A percentile compares a stretch with the other conserved stretches of the same genome.
Conservation (phyloP, 2,329 filamentous ascomycete genomes). For the Hansfordia pulvinata region DNA sequence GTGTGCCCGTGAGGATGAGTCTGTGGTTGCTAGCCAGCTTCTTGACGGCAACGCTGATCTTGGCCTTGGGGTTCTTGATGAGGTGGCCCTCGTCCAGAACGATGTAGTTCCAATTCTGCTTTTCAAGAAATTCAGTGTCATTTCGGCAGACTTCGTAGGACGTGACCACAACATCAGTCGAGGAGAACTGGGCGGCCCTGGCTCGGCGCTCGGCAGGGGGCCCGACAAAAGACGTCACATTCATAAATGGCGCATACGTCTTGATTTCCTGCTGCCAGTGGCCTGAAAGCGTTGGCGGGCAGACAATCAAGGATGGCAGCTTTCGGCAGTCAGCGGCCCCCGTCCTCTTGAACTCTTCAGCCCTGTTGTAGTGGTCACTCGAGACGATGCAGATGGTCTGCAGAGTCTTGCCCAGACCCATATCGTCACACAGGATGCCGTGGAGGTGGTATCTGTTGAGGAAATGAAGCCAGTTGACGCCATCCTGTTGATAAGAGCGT, state of each 20-base stretch:
- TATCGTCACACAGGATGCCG: constrained; percentile 96
- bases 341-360: constrained; percentile 79
- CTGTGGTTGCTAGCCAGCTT: constrained; percentile 81
- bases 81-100: constrained; percentile 95
- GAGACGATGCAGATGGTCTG: constrained; percentile 97
- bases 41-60: constrained; percentile 90
- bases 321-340: constrained; percentile 63
- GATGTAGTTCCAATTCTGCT: constrained; percentile 92
- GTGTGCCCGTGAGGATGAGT: constrained; percentile 89
- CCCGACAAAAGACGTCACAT: constrained; percentile 81
- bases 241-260: constrained; percentile 88
- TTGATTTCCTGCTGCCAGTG: constrained; percentile 99
- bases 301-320: constrained; percentile 86
- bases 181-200: constrained; percentile 53
- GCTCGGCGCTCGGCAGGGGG: constrained; percentile 67
- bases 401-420: constrained; percentile 95
- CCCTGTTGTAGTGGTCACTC: constrained; percentile 88
- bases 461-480: constrained; percentile 97
- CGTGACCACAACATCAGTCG: constrained; percentile 87
- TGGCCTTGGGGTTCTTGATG: constrained; percentile 97
- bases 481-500: constrained; percentile 94
- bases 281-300: constrained; percentile 87
- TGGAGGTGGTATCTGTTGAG: constrained; percentile 97
- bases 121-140: constrained; percentile 71
- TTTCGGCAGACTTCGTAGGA: constrained; percentile 98